Conservation (phyloP, 2,329 filamentous ascomycete species). For the Penicillium sp. region DNA sequence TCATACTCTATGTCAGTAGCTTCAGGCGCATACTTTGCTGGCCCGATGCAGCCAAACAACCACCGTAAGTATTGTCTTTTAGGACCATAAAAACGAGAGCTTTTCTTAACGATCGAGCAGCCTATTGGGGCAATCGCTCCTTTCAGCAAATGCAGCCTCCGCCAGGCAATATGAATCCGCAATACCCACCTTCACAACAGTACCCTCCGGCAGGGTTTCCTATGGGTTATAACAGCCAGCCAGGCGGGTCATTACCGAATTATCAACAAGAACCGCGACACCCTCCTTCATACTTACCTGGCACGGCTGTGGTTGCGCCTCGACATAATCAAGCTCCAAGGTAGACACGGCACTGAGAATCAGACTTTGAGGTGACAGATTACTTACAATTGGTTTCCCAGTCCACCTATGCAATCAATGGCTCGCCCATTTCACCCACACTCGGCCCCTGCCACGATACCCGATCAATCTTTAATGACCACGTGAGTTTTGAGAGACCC, state of each 20-base stretch:
- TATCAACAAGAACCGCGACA: conserved; percentile 26
- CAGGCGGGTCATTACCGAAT: conserved; percentile 25
- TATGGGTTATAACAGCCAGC: conserved; percentile 35
- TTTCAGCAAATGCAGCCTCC: conserved; percentile 38
- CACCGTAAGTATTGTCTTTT: conserved; percentile 33
- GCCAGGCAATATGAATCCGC: conserved; percentile 36
- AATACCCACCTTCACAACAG: conserved; percentile 35
- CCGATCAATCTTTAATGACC: conserved; percentile 27
- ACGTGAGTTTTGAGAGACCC: conserved; percentile 25
- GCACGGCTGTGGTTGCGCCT: conserved; percentile 17
- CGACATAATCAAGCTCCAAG: conserved; percentile 27
- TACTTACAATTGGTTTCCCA: conserved; percentile 6
- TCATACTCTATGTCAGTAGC: conserved; percentile 32
- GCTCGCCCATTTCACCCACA: conserved; percentile 26
- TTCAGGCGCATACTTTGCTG: conserved; percentile 33
- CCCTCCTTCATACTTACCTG: conserved; percentile 23
- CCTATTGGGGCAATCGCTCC: conserved; percentile 42
- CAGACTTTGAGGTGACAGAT: no score
- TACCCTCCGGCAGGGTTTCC: conserved; percentile 34
- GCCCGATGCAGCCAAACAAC: conserved; percentile 40
- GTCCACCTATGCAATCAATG: conserved; percentile 24
- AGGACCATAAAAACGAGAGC: neutral
- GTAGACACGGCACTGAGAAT: conserved; percentile 15
- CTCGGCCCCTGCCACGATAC: conserved; percentile 14
- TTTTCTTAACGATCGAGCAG: conserved; percentile 32